Percentiles rank a stretch among this genome's conserved stretches.
phyloP scores from a whole-genome alignment of 139 green algal species.

The Chlamydomonas applanata region DNA sequence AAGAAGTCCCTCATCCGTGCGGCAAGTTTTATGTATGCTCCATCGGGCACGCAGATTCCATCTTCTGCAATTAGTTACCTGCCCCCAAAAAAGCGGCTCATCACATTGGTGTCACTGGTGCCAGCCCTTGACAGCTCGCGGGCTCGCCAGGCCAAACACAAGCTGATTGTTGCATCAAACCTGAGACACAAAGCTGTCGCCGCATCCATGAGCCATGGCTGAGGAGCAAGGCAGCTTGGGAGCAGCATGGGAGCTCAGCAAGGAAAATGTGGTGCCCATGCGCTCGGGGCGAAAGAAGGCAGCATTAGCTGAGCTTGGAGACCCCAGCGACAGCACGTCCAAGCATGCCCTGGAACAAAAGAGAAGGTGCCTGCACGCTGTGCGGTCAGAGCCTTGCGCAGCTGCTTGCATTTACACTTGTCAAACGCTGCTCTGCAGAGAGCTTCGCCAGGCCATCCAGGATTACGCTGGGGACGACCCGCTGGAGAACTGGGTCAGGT shows the following conservation, averaged over 20 bases:
- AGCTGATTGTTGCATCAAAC: background rate
- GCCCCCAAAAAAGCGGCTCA: too few species aligned
- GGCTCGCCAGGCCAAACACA: background rate
- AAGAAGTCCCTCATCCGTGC: conserved; percentile 47
- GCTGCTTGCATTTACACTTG: background rate
- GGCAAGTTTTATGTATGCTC: too few species aligned
- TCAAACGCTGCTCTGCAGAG: conserved; percentile 24
- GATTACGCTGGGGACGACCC: conserved; percentile 76
- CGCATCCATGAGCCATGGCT: background rate
- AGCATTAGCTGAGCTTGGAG: conserved; percentile 39
- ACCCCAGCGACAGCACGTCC: conserved; percentile 8
- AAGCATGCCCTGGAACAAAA: conserved; percentile 11
- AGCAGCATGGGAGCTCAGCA: conserved; percentile 71
- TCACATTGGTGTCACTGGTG: too few species aligned
- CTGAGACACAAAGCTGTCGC: too few species aligned
- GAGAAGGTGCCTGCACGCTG: conserved; percentile 1
- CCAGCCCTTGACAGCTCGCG: background rate
- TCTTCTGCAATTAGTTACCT: too few species aligned
- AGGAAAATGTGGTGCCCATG: conserved; percentile 87
- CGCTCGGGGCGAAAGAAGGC: conserved; percentile 57
- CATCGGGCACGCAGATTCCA: too few species aligned
- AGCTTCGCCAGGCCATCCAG: conserved; percentile 58
- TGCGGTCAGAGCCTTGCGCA: background rate
- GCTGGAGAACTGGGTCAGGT: conserved; percentile 79
- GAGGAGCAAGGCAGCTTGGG: background rate